Evolutionary conservation across 371 early-diverging fungal genomes (phyloP), one percentile per base, ranked within the genome.

Genomic region (Mortierella sp.): DNA sequence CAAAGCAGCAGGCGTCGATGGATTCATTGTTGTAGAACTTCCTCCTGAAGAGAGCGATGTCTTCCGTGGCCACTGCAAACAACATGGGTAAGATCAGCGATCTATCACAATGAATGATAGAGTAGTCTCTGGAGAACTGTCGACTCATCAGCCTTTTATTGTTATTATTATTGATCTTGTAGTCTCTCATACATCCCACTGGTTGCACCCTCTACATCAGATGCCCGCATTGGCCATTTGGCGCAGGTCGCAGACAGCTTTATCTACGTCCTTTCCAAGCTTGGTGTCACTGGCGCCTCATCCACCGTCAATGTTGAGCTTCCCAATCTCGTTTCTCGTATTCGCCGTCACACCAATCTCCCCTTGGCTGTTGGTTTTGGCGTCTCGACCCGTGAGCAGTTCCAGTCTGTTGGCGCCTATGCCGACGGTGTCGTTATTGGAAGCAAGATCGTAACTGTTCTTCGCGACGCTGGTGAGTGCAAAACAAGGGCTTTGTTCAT

Each of bases 331-430:
- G 71, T 98, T 43, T 68, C 73, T 2, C 90, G 93, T 50, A 90
- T 98, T 78, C 87, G 91, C 38, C 88, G 93, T 62, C 80, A 92
- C 70, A 91, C 93, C 27, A 64, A 85, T 26, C 67, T 92, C 28
- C 95, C 96, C 4, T 83, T 98, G 48, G 99, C 97, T 18, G 96
- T 98, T 38, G 99, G 99, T 38, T 98, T 98, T 80, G 98, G 99
- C 72, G 96, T 98, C 19, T 86, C 93, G 27, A 96, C 86, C 21
- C 86, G 90, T 41, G 93, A 93, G 55, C 97, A 97, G 59, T 98
- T 96, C 71, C 68, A 83, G 39, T 78, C 86, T 31, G 95, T 98
- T 19, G 96, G 92, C 14, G 73, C 83, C n/a, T 88, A 92, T 54
- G 90, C 95, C 9, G 96, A 97, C 58, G 98, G 96, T 80, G 96